These are phyloP conservation scores for Cutaneotrichosporon cutaneum DNA, from an alignment of 1,284 basidiomycete genomes.

Conservation along the genomic window DNA sequence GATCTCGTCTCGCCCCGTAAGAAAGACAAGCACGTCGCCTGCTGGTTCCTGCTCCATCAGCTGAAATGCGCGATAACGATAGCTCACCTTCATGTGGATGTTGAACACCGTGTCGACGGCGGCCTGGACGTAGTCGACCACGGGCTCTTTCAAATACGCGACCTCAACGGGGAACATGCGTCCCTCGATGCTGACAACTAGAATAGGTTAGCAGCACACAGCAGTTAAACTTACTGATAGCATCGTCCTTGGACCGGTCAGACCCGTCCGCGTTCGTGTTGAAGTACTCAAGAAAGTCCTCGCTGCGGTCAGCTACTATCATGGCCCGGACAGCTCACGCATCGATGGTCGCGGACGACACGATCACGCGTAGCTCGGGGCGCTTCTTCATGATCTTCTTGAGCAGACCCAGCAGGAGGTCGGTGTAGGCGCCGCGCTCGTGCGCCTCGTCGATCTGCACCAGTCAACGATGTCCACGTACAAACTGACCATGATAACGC, in stretches of 20 bases:
- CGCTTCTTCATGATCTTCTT: slow-evolving; percentile 93
- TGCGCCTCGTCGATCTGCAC: slow-evolving; percentile 91
- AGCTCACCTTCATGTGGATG: slow-evolving; percentile 73
- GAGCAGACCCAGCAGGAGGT: slow-evolving; percentile 84
- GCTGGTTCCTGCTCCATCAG: slow-evolving; percentile 61
- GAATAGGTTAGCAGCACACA: slow-evolving; percentile 41
- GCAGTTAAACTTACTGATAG: slow-evolving; percentile 37
- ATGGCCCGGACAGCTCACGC: slow-evolving; percentile 60
- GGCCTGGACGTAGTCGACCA: slow-evolving; percentile 75
- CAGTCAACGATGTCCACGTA: neutral
- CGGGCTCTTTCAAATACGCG: slow-evolving; percentile 70
- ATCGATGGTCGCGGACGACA: slow-evolving; percentile 94
- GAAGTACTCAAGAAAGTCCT: slow-evolving; percentile 85
- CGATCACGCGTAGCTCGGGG: slow-evolving; percentile 80
- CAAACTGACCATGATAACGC: slow-evolving; percentile 81
- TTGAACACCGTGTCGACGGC: slow-evolving; percentile 83
- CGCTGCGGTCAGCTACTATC: slow-evolving; percentile 36
- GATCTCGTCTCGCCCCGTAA: slow-evolving; percentile 97
- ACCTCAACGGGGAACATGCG: slow-evolving; percentile 88
- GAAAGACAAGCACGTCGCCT: slow-evolving; percentile 89
- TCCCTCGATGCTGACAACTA: slow-evolving; percentile 85
- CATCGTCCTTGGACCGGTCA: slow-evolving; percentile 51
- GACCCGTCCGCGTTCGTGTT: slow-evolving; percentile 56
- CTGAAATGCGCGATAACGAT: neutral
- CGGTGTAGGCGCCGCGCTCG: slow-evolving; percentile 91